These are phyloP conservation scores for Globisporangium apiculatum DNA, from an alignment of 352 stramenopile species.

Conservation along the genomic window DNA sequence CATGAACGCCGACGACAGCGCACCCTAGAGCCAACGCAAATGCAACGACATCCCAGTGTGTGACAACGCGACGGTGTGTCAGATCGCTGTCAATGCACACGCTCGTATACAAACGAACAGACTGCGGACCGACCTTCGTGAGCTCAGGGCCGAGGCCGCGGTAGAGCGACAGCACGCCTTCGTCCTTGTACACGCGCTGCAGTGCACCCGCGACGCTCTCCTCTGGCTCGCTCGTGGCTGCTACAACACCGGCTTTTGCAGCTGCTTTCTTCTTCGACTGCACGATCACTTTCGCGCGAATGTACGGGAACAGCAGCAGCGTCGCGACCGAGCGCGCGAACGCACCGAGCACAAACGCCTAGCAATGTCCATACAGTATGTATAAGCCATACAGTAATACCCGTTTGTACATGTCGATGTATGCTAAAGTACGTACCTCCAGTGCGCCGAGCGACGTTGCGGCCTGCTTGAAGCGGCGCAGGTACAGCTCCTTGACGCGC, in stretches of 20 bases:
- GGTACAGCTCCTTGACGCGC: conserved; percentile 69
- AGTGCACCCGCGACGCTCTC: conserved; percentile 75
- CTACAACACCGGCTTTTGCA: conserved; percentile 8
- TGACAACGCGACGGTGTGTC: neutral
- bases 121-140: conserved; percentile 46
- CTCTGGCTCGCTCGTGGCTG: conserved; percentile 21
- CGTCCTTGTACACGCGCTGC: conserved; percentile 70
- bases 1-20: conserved; percentile 95
- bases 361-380: conserved; percentile 2
- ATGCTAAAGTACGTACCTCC: conserved; percentile 31
- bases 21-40: conserved; percentile 45
- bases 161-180: conserved; percentile 88
- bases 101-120: neutral
- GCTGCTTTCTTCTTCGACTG: conserved; percentile 80
- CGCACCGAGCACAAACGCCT: conserved; percentile 94
- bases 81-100: neutral
- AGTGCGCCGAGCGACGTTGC: conserved; percentile 52
- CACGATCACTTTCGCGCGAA: conserved; percentile 94
- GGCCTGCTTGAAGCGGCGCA: conserved; percentile 52
- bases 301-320: conserved; percentile 95
- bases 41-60: neutral
- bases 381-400: conserved; percentile 1
- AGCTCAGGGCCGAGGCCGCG: conserved; percentile 93
- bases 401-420: conserved; percentile 3
- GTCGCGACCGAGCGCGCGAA: conserved; percentile 91